phyloP scores from a whole-genome alignment of 306 rosid species.

The Crotalaria pallida region DNA sequence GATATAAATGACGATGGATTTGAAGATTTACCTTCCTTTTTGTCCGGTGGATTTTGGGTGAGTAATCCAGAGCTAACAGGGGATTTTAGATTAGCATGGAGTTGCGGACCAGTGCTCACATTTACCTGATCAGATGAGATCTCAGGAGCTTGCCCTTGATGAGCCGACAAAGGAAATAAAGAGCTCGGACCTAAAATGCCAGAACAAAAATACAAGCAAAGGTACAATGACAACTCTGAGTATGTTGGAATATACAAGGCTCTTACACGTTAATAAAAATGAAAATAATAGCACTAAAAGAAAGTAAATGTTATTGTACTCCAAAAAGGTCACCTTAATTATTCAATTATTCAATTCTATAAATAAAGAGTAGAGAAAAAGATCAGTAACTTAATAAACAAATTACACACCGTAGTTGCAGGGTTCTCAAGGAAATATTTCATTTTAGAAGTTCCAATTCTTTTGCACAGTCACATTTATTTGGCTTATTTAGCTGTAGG shows the following conservation, averaged over 20 bases:
- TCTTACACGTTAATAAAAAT: not conserved
- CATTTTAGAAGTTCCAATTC: not conserved
- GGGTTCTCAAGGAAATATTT: not conserved
- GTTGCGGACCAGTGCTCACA: slow-evolving; percentile 21
- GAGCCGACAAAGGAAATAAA: slow-evolving; percentile 19
- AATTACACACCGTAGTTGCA: not conserved
- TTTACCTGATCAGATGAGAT: slow-evolving; percentile 25
- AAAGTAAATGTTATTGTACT: not conserved
- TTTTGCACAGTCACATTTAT: not conserved
- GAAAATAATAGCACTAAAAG: not conserved
- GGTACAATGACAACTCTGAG: not conserved
- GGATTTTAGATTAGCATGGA: slow-evolving; percentile 15
- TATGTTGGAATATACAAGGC: not conserved
- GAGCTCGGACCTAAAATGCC: slow-evolving; percentile 42
- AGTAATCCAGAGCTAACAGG: not conserved
- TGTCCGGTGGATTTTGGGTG: slow-evolving; percentile 1
- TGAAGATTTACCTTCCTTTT: slow-evolving; percentile 23
- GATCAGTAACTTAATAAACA: not conserved
- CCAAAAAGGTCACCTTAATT: not conserved
- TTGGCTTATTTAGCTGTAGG: not conserved
- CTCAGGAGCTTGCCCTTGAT: slow-evolving; percentile 13
- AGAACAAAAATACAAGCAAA: slow-evolving; percentile 13
- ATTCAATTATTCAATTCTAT: not conserved
- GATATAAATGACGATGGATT: not conserved
- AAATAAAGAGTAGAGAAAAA: not conserved